Evolutionary conservation across 2,329 filamentous ascomycete genomes (phyloP), one percentile per base, ranked within the genome.

Genomic region (Coniosporium tulheliwenetii): DNA sequence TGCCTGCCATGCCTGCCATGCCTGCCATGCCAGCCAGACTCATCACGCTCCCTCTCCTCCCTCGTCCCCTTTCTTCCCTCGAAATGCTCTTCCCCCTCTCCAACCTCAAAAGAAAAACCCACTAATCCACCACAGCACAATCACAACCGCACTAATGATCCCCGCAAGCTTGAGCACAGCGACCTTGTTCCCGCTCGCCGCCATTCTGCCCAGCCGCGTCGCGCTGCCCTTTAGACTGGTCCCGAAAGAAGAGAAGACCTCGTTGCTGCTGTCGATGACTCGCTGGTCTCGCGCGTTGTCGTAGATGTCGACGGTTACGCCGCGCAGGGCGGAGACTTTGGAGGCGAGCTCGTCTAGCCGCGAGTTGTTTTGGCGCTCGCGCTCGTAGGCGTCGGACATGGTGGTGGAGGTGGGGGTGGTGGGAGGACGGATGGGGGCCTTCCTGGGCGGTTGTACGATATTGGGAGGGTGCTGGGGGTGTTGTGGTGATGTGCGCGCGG

Each of bases 271-370:
- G 62, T 98, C 85, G 50, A 98, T 83, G 47, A 93, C 75, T 49
- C 82, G 77, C 53, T 96, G 89, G 52, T 84, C 77, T 43, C 85
- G 77, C 39, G 91, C 91, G 59, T 91, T 86, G 65, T 96, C 87
- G 71, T 96, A 95, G 55, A 98, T 98, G 66, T 98, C 86, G 48
- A 96, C 77, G 35, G 91, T 98, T 39, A 98, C 85, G 61, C 83
- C 84, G 55, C 89, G 85, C 47, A 98, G 75, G 40, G 86, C 85
- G 13, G 84, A 84, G 41, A 96, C 87, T 66, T 98, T 98, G 49
- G 77, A 74, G 12, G 83, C 82, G 32, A 98, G 81, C 59, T 93
- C 86, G 54, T 89, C 80, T 42, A 98, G 82, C 52, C 89, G 86
- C 50, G 84, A 79, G 65, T 96, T 93, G 68, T 98, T 98, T 64